phyloP scores from a whole-genome alignment of 169 alveolate species.

The Babesia gibsoni region DNA sequence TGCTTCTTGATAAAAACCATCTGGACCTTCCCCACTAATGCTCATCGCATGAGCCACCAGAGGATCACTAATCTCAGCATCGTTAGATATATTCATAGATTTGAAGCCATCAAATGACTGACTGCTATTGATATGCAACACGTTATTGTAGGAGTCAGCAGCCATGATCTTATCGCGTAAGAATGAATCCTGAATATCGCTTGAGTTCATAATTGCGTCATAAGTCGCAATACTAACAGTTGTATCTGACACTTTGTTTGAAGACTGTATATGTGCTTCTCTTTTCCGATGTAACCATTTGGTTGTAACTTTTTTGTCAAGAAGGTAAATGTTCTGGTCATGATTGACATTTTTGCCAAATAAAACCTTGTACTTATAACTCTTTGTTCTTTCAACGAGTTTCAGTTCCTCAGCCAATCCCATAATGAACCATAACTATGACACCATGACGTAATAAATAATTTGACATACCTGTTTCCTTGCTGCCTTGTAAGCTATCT shows the following conservation, averaged over 20 bases:
- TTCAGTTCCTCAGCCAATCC: conserved; percentile 47
- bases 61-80: background rate
- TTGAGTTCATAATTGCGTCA: background rate
- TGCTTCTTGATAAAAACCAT: background rate
- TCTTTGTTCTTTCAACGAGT: conserved; percentile 40
- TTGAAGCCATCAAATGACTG: background rate
- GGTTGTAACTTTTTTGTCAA: conserved; percentile 16
- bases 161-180: background rate
- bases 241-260: too few species aligned
- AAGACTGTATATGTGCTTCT: background rate
- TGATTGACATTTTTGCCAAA: background rate
- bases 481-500: conserved; percentile 48
- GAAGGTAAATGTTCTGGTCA: background rate
- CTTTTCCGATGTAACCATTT: conserved; percentile 12
- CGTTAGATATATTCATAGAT: background rate
- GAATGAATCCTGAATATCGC: background rate
- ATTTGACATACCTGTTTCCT: conserved; percentile 24
- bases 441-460: background rate
- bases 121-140: background rate
- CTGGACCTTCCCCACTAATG: background rate
- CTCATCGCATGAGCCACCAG: background rate
- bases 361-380: conserved; percentile 1
- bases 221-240: background rate
- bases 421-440: conserved; percentile 53
- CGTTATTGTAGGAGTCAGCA: background rate